Evolutionary conservation across 805 yeast species (phyloP).

Genomic region (Clavispora vitiphila): DNA sequence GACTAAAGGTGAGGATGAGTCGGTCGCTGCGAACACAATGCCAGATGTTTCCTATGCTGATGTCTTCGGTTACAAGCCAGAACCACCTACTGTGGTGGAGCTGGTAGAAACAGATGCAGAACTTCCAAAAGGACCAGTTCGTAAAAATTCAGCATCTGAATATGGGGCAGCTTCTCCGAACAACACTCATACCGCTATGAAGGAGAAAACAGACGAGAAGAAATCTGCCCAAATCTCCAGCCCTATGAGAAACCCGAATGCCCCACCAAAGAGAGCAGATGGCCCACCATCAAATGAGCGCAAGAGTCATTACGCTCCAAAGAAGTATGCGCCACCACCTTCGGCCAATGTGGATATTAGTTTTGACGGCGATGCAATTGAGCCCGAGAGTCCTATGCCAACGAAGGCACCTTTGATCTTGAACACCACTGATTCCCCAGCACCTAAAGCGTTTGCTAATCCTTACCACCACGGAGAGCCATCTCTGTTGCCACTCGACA

Average conservation of each 20-base stretch:
- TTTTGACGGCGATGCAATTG: slow-evolving; percentile 20
- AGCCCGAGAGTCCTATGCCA: slow-evolving; percentile 6
- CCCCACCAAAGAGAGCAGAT: not conserved
- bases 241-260: not conserved
- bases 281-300: not conserved
- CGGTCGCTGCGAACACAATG: not conserved
- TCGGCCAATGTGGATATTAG: slow-evolving; percentile 27
- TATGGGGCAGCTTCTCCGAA: not conserved
- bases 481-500: slow-evolving; percentile 11
- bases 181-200: not conserved
- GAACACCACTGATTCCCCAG: slow-evolving; percentile 4
- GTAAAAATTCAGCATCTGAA: not conserved
- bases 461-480: slow-evolving; percentile 20
- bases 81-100: not conserved
- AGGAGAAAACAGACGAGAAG: not conserved
- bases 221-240: not conserved
- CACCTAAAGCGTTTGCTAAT: slow-evolving; percentile 15
- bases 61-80: slow-evolving; percentile 2
- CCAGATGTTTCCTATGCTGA: slow-evolving; percentile 2
- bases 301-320: not conserved
- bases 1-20: not conserved
- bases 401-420: slow-evolving; percentile 6
- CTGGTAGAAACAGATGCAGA: not conserved
- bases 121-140: not conserved
- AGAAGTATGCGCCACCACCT: slow-evolving; percentile 3